These are phyloP conservation scores for Scytalidium lignicola DNA, from an alignment of 2,329 filamentous ascomycete species.

Conservation along the genomic window DNA sequence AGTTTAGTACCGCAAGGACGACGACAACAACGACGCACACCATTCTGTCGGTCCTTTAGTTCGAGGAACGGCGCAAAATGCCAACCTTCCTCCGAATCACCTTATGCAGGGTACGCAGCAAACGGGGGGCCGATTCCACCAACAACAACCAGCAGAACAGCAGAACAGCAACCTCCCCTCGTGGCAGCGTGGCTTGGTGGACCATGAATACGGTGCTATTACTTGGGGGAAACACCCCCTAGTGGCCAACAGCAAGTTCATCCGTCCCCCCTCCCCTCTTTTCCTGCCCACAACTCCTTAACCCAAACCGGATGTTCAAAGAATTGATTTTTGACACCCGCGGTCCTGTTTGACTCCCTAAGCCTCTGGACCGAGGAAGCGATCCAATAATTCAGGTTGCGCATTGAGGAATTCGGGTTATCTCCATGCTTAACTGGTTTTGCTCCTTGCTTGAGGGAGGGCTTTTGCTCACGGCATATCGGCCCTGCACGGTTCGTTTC, in stretches of 20 bases:
- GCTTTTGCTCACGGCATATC: slow-evolving; percentile 5
- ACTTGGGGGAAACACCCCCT: background rate
- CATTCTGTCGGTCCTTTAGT: background rate
- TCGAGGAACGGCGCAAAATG: background rate
- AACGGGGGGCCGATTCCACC: background rate
- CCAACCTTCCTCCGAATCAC: background rate
- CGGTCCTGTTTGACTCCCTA: background rate
- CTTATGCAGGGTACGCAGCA: background rate
- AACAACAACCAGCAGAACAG: background rate
- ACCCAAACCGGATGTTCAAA: background rate
- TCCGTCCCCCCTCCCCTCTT: background rate
- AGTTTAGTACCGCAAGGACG: too few species aligned
- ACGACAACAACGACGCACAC: background rate
- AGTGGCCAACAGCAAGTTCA: background rate
- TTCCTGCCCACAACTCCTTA: background rate
- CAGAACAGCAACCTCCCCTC: background rate
- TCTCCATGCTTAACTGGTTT: background rate
- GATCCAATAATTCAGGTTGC: background rate
- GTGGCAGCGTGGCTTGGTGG: background rate
- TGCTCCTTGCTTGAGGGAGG: background rate
- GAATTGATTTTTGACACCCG: background rate
- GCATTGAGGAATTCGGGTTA: background rate
- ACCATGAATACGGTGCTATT: background rate
- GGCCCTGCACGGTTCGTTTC: background rate
- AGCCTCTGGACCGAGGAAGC: background rate